Base-by-base conservation (phyloP, 2,329 filamentous ascomycete species). In the Botrytis aclada region DNA sequence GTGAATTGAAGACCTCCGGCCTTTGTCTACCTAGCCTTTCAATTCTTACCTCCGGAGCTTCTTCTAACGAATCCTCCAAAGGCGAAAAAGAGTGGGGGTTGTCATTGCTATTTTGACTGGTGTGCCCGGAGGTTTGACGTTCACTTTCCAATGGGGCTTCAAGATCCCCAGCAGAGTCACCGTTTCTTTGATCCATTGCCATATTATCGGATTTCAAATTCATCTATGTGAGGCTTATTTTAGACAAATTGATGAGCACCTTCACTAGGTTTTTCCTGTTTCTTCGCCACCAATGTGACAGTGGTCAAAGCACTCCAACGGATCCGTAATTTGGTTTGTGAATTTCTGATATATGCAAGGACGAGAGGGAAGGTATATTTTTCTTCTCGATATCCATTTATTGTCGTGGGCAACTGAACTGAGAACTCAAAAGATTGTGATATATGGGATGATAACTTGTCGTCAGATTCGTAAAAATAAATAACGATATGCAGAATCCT, bases 1-100 rank as follows among this genome's bases (percentile, higher is more conserved):
- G 76, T 2, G 84, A 84, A 10, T 80, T 79, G 79, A 90, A 90
- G 43, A 82, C 82, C 16, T 84, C 81, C 9, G 89, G 89, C 56
- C 88, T 83, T 78, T 89, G 83, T 74, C 88, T 84, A 32, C 89
- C 89, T 3, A 91, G 81, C 37, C 85, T 83, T 75, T 90, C 86
- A 63, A 91, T 82, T 51, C 80, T 78, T 18, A 78, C 75, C 73
- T 80, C 75, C 34, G 74, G 54, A 22, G 80, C 77, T 74, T 81
- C 80, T 71, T 81, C 79, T n/a, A 43, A 63, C 20, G 41, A 32
- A 70, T 73, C 63, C 2, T 67, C 62, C 16, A 41, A 41, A 7
- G n/a, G 6, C 10, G 37, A 22, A 54, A 1, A 56, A 16, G 47
- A 32, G 47, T 69, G 32, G 20, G 47, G 37, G 25, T 32, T 56